Percentiles rank a stretch among this genome's conserved stretches.
phyloP scores from a whole-genome alignment of 495 filamentous ascomycete genomes.

The Penicillium maclennaniae region DNA sequence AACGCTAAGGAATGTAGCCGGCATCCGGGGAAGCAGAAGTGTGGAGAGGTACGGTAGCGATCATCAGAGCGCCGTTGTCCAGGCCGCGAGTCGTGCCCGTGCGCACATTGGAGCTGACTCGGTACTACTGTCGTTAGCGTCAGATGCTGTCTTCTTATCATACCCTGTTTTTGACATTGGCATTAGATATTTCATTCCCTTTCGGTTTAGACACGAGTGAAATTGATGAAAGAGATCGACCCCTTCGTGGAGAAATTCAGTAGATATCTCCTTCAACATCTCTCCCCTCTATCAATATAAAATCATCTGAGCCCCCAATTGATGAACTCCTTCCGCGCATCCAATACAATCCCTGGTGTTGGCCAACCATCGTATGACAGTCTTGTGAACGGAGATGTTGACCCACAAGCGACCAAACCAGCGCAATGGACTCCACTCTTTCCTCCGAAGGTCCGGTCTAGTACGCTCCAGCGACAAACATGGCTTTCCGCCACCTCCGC shows the following conservation, averaged over 20 bases:
- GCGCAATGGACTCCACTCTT: neutral
- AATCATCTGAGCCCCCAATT: neutral
- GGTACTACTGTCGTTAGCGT: neutral
- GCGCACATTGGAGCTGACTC: neutral
- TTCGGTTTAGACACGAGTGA: neutral
- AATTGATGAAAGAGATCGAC: neutral
- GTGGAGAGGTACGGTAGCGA: conserved; percentile 9
- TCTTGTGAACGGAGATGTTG: neutral
- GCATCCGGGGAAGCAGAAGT: conserved; percentile 12
- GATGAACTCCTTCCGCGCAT: neutral
- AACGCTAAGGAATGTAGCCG: neutral
- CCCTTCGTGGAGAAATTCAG: neutral
- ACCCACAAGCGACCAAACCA: neutral
- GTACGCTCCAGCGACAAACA: neutral
- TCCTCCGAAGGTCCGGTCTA: neutral
- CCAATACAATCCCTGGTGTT: neutral
- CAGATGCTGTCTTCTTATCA: neutral
- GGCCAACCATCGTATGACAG: conserved; percentile 9
- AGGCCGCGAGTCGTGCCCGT: conserved; percentile 1
- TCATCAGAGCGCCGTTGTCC: conserved; percentile 13
- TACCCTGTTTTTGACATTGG: neutral
- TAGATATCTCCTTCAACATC: neutral
- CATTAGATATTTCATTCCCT: neutral
- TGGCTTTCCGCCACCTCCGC: neutral
- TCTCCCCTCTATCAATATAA: neutral